Conservation (phyloP, 2,329 filamentous ascomycete species). For the Thielaviopsis ethacetica region DNA sequence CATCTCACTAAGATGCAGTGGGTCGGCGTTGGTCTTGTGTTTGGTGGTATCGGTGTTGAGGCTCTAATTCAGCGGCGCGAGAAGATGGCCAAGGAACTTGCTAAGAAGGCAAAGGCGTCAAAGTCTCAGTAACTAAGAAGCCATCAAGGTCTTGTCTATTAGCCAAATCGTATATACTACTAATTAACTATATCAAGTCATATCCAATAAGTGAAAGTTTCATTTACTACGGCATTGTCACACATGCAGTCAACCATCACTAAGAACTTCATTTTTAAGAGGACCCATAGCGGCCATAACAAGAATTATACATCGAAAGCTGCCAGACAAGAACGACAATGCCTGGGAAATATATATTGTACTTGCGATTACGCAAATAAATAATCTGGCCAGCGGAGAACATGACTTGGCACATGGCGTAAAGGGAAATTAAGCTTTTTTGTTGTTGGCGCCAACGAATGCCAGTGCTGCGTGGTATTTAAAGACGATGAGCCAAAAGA, state of each 20-base stretch:
- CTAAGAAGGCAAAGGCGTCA: slow-evolving; percentile 27
- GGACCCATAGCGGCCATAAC: background rate
- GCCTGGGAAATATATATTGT: background rate
- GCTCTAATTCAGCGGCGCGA: slow-evolving; percentile 64
- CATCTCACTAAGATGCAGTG: slow-evolving; percentile 76
- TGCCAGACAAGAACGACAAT: background rate
- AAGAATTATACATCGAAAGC: background rate
- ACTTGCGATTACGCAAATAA: background rate
- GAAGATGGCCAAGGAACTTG: slow-evolving; percentile 64
- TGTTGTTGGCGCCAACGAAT: background rate
- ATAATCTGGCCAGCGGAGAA: background rate
- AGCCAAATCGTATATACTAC: background rate
- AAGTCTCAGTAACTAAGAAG: slow-evolving; percentile 19
- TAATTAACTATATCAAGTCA: no score
- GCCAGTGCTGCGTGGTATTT: background rate
- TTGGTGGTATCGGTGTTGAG: slow-evolving; percentile 88
- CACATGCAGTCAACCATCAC: background rate
- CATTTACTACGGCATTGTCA: background rate
- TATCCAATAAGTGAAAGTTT: background rate
- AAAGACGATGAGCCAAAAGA: background rate
- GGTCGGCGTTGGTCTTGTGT: slow-evolving; percentile 81
- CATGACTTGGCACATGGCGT: background rate
- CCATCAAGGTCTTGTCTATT: background rate
- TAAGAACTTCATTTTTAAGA: background rate
- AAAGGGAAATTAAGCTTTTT: background rate